A percentile compares a stretch with the other conserved stretches of the same genome.
phyloP scores from a whole-genome alignment of 2,329 filamentous ascomycete genomes.

The Aureobasidium vineae region DNA sequence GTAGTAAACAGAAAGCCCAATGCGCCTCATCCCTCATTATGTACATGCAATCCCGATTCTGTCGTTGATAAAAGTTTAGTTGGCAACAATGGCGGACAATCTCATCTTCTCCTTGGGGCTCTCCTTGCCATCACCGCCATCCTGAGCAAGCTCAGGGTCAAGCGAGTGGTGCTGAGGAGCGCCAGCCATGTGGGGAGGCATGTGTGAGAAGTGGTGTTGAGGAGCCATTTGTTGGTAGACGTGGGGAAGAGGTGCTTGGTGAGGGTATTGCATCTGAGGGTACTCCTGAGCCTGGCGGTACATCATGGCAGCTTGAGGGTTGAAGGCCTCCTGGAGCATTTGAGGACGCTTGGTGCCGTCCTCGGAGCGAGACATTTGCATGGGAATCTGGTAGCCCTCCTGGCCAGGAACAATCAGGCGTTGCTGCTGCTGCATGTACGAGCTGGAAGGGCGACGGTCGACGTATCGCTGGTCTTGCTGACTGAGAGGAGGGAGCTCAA shows the following conservation, averaged over 20 bases:
- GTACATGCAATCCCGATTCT: slow-evolving; percentile 24
- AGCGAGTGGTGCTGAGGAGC: slow-evolving; percentile 30
- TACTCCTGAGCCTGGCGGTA: slow-evolving; percentile 31
- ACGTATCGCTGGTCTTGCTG: slow-evolving; percentile 28
- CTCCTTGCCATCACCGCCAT: slow-evolving; percentile 34
- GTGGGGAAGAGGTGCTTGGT: slow-evolving; percentile 29
- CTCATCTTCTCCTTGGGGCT: slow-evolving; percentile 43
- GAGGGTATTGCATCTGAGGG: slow-evolving; percentile 29
- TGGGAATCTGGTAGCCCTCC: slow-evolving; percentile 36
- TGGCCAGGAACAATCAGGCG: slow-evolving; percentile 37
- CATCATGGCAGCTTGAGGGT: slow-evolving; percentile 31
- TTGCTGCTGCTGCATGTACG: slow-evolving; percentile 26
- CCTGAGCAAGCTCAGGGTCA: slow-evolving; percentile 33
- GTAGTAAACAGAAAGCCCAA: slow-evolving; percentile 12
- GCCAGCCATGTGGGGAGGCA: slow-evolving; percentile 26
- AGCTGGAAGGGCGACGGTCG: slow-evolving; percentile 36
- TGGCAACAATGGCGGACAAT: slow-evolving; percentile 37
- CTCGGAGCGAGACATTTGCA: slow-evolving; percentile 35
- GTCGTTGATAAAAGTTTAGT: slow-evolving; percentile 17
- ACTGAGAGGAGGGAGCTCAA: slow-evolving; percentile 46
- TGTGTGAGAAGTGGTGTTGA: slow-evolving; percentile 32
- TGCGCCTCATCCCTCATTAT: slow-evolving; percentile 25
- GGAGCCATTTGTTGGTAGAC: slow-evolving; percentile 33
- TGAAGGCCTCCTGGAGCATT: slow-evolving; percentile 40
- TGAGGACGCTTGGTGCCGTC: slow-evolving; percentile 34